Conservation (phyloP, 495 filamentous ascomycete species). For the Penicillium desertorum region DNA sequence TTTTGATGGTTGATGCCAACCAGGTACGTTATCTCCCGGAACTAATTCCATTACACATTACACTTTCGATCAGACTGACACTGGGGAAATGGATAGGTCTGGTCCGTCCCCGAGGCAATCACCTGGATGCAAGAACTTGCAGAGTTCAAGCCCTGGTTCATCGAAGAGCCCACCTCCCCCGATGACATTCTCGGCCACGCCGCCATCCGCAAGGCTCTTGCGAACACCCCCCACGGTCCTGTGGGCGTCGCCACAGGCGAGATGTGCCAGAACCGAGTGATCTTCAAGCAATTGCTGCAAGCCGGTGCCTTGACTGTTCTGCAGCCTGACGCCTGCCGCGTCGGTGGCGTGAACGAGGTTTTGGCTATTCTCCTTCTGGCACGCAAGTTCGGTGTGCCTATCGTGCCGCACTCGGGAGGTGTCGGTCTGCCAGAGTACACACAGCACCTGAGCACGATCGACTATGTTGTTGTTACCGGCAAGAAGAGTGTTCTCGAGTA, state of each 20-base stretch:
- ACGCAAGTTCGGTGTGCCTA: constrained; percentile 76
- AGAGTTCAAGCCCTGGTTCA: constrained; percentile 93
- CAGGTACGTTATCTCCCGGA: constrained; percentile 51
- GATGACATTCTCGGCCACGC: constrained; percentile 91
- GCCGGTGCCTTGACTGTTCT: constrained; percentile 80
- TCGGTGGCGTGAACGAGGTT: constrained; percentile 92
- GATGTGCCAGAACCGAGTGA: constrained; percentile 94
- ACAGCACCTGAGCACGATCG: constrained; percentile 89
- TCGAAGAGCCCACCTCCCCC: constrained; percentile 93
- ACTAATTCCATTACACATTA: neutral
- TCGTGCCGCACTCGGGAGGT: constrained; percentile 87
- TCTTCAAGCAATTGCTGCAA: constrained; percentile 90
- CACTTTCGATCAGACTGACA: constrained; percentile 4
- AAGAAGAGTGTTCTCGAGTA: constrained; percentile 83
- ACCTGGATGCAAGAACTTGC: constrained; percentile 79
- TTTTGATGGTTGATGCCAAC: constrained; percentile 94
- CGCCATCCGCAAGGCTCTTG: constrained; percentile 75
- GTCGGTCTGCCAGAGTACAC: constrained; percentile 94
- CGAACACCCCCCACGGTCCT: constrained; percentile 56
- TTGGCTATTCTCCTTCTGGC: constrained; percentile 89
- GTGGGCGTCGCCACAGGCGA: constrained; percentile 91
- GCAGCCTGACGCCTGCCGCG: constrained; percentile 87
- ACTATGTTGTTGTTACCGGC: constrained; percentile 85
- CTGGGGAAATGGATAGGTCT: constrained; percentile 52
- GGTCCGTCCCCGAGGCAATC: constrained; percentile 90